Conservation (phyloP, 345 rosid genomes). For the Citrus mangshanensis region DNA sequence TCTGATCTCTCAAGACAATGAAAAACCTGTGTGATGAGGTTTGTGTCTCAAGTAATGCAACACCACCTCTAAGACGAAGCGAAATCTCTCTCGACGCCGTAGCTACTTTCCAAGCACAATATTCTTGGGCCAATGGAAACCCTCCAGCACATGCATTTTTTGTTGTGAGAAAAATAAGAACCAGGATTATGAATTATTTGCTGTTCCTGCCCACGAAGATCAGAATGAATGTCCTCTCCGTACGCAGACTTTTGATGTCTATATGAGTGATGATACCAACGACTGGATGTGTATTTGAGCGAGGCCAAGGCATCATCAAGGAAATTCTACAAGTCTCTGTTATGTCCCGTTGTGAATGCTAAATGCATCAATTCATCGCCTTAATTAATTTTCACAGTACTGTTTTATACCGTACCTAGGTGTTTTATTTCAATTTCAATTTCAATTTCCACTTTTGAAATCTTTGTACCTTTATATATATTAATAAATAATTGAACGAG, state of each 20-base stretch:
- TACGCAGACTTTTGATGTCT: neutral
- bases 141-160: neutral
- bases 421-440: too few relatives aligned
- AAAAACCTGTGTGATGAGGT: slow-evolving; percentile 28
- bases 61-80: slow-evolving; percentile 7
- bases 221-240: slow-evolving; percentile 30
- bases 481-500: too few relatives aligned
- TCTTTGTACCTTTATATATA: too few relatives aligned
- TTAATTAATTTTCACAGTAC: too few relatives aligned
- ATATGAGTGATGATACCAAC: slow-evolving; percentile 39
- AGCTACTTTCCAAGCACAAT: slow-evolving; percentile 6
- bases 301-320: neutral
- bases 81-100: slow-evolving; percentile 11
- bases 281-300: slow-evolving; percentile 43
- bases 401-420: too few relatives aligned
- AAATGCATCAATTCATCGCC: neutral
- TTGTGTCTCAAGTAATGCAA: slow-evolving; percentile 18
- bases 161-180: neutral
- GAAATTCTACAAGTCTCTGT: neutral
- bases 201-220: slow-evolving; percentile 25
- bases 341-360: neutral
- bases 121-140: neutral
- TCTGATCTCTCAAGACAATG: slow-evolving; percentile 43
- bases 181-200: neutral
- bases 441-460: too few relatives aligned